Conservation (phyloP, 2,329 filamentous ascomycete species). For the Beauveria asiatica region DNA sequence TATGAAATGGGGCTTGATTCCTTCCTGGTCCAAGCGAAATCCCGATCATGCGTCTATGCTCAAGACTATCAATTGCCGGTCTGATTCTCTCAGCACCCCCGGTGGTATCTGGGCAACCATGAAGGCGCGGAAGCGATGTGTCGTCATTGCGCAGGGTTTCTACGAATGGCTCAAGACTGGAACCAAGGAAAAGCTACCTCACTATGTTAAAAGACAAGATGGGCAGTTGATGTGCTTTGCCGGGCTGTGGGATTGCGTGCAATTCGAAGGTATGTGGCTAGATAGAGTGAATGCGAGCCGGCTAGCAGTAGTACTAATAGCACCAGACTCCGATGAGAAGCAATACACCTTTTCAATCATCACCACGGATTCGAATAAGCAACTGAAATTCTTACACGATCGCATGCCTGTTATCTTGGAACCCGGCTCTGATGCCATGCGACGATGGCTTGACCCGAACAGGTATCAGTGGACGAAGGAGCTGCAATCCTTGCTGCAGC, state of each 20-base stretch:
- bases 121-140: conserved; percentile 81
- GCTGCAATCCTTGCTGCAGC: conserved; percentile 69
- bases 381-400: conserved; percentile 80
- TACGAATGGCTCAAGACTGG: conserved; percentile 89
- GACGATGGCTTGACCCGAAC: conserved; percentile 69
- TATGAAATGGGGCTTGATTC: conserved; percentile 95
- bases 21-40: conserved; percentile 83
- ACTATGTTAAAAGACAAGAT: conserved; percentile 77
- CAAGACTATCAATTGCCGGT: conserved; percentile 91
- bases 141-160: conserved; percentile 85
- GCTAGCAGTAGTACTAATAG: conserved; percentile 5
- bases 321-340: conserved; percentile 51
- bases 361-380: conserved; percentile 77
- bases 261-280: conserved; percentile 56
- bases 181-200: conserved; percentile 69
- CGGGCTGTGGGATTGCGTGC: conserved; percentile 83
- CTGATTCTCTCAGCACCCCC: conserved; percentile 69
- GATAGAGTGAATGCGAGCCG: neutral
- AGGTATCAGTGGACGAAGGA: conserved; percentile 67
- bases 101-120: conserved; percentile 87
- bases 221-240: conserved; percentile 81
- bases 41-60: conserved; percentile 70
- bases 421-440: conserved; percentile 60
- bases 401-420: conserved; percentile 94
- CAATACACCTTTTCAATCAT: conserved; percentile 89